phyloP scores from a whole-genome alignment of 176 grass and related monocot genomes.

The Zea mays region Zm-B73-REFERENCE-NAM-5.0 NC_050096.1:288417501-288418000 shows the following conservation, averaged over 20 bases:
- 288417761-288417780: background rate
- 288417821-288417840: background rate
- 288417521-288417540: conserved; percentile 23
- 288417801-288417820: conserved; percentile 22
- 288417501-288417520: conserved; percentile 12
- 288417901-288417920: background rate
- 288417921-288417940: conserved; percentile 8
- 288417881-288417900: background rate
- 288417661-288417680: background rate
- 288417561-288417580: conserved; percentile 55
- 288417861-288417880: background rate
- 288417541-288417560: conserved; percentile 42
- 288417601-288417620: conserved; percentile 18
- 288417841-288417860: background rate
- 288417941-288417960: background rate
- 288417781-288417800: background rate
- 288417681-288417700: background rate
- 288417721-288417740: too few relatives aligned
- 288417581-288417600: conserved; percentile 2
- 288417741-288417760: too few relatives aligned
- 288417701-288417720: background rate
- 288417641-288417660: conserved; percentile 26
- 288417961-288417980: conserved; percentile 17
- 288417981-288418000: background rate
- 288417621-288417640: conserved; percentile 25